These are phyloP conservation scores for Brasenia schreberi DNA, from an alignment of 164 flowering plant species.

Conservation along the genomic window DNA sequence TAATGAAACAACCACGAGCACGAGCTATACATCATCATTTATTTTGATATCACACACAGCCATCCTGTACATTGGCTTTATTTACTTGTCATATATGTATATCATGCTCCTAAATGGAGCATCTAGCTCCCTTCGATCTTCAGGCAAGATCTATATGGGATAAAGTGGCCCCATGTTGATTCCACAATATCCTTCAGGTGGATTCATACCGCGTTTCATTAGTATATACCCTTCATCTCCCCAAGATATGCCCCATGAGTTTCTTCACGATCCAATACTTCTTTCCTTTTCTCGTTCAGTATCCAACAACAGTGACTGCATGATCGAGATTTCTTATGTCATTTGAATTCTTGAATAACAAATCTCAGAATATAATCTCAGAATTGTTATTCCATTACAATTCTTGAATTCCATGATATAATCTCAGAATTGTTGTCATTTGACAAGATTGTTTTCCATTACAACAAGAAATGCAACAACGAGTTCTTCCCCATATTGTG, in stretches of 20 bases:
- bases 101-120: neutral
- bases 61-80: neutral
- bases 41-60: neutral
- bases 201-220: conserved; percentile 17
- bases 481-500: too few relatives aligned
- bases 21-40: too few relatives aligned
- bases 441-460: too few relatives aligned
- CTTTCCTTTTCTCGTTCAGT: conserved; percentile 22
- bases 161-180: conserved; percentile 16
- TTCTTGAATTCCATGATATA: too few relatives aligned
- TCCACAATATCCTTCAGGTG: conserved; percentile 18
- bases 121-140: neutral
- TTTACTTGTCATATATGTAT: neutral
- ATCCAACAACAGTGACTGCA: conserved; percentile 32
- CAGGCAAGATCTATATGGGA: conserved; percentile 23
- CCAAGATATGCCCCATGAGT: conserved; percentile 29
- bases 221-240: conserved; percentile 33
- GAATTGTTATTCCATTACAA: too few relatives aligned
- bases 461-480: too few relatives aligned
- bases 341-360: too few relatives aligned
- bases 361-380: too few relatives aligned
- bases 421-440: too few relatives aligned
- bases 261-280: conserved; percentile 34
- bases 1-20: too few relatives aligned
- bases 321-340: conserved; percentile 1